Evolutionary conservation across 139 green algal species (phyloP).

Genomic region (Volvox reticuliferus): DNA sequence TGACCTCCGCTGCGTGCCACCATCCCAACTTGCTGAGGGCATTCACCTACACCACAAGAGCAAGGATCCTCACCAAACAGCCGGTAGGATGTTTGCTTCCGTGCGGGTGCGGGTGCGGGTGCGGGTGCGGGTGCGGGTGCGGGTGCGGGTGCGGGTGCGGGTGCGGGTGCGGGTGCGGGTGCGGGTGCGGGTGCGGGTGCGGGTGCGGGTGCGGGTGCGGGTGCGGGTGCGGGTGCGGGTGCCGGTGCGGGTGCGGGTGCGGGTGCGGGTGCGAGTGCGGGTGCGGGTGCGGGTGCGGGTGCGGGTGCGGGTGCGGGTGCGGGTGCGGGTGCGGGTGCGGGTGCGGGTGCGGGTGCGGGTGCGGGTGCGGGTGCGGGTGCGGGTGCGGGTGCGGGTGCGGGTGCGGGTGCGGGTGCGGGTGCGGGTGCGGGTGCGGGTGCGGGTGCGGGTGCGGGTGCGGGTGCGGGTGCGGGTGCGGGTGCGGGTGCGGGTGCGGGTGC

Average conservation of each 20-base stretch:
- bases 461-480: background rate
- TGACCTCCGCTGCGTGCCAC: slow-evolving; percentile 1
- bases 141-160: background rate
- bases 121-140: background rate
- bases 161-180: background rate
- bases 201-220: background rate
- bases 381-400: background rate
- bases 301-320: background rate
- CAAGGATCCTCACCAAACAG: background rate
- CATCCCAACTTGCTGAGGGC: slow-evolving; percentile 39
- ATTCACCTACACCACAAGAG: background rate
- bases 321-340: background rate
- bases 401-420: background rate
- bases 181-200: background rate
- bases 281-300: background rate
- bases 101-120: no score
- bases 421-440: background rate
- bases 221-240: background rate
- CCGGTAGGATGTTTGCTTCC: background rate
- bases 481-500: background rate
- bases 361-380: background rate
- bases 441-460: background rate
- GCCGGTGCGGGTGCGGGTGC: background rate
- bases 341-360: background rate
- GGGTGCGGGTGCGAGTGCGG: background rate